Evolutionary conservation across 495 filamentous ascomycete species (phyloP), one percentile per base, ranked within the genome.

Genomic region (Symbiotaphrina buchneri): DNA sequence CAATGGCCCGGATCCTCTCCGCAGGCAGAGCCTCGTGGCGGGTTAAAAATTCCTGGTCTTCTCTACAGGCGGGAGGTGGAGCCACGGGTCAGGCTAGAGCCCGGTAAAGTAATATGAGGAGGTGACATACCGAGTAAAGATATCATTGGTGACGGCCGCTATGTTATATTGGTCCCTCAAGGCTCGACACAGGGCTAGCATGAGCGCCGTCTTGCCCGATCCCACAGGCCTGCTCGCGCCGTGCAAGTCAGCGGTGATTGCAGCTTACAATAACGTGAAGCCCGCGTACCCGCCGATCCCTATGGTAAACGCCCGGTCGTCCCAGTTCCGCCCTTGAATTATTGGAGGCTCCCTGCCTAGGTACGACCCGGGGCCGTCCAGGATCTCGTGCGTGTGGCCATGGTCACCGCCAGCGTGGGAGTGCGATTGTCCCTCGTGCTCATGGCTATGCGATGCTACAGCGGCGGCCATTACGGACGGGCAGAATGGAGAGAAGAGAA

Each of bases 111-210:
- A 21, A n/a, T 4, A 4, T 15, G 27, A 11, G 6, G n/a, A 15
- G 28, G n/a, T 16, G 11, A 18, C 19, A n/a, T 45, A 64, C 59
- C 65, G 59, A 17, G 87, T 95, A 65, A 97, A 97, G 62, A 95
- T 95, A 58, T 97, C 87, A 59, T 97, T 97, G 18, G 87, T 97
- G 2, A 97, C 84, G 23, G 84, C 87, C 3, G 87, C 87, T 41
- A 97, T 73, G 43, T 72, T 81, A 59, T 80, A 79, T 17, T 63
- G 47, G 28, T 68, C 54, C 20, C 87, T 71, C 2, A 97, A 67
- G 18, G 71, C 70, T 19, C 61, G 71, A 53, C 80, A 91, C 39
- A 94, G 68, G 18, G 77, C 69, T 6, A 91, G 68, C 85, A 95
- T 93, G 14, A 95, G 64, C 25, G 87, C 87, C 10, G 87, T 94